A percentile compares a stretch with the other conserved stretches of the same genome.
Conservation (phyloP, 371 early-diverging fungal genomes). For the Mucor sp. region DNA sequence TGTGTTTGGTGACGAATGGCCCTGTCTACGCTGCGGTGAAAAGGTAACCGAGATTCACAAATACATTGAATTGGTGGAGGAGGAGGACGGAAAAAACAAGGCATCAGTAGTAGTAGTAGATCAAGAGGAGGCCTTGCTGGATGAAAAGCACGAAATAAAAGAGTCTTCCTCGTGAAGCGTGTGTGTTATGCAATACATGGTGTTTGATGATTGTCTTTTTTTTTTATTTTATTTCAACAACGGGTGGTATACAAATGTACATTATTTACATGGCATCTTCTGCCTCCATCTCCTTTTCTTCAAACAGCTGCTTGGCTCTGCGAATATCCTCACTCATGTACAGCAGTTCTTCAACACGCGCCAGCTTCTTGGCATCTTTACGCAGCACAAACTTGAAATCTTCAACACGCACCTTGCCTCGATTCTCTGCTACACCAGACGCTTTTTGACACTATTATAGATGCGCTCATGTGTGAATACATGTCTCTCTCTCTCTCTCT, state of each 20-base stretch:
- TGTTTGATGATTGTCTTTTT: too few species aligned
- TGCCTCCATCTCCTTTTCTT: conserved; percentile 59
- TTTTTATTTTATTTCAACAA: background rate
- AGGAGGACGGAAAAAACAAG: conserved; percentile 21
- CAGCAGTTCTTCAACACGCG: conserved; percentile 94
- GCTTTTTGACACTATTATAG: conserved; percentile 74
- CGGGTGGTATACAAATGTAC: background rate
- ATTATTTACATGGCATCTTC: conserved; percentile 21
- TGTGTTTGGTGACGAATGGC: conserved; percentile 73
- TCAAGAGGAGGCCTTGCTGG: too few species aligned
- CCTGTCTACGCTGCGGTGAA: conserved; percentile 80
- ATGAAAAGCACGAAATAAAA: background rate
- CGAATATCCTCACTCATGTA: conserved; percentile 95
- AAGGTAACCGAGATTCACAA: conserved; percentile 57
- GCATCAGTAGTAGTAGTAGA: too few species aligned
- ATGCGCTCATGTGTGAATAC: too few species aligned
- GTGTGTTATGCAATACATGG: background rate
- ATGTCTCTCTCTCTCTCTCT: too few species aligned
- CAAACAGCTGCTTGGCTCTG: conserved; percentile 77
- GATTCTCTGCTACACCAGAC: conserved; percentile 60
- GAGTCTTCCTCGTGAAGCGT: background rate
- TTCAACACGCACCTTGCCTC: conserved; percentile 85
- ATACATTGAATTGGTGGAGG: conserved; percentile 38
- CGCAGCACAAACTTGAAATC: conserved; percentile 94
- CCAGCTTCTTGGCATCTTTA: conserved; percentile 95